Percentiles rank a stretch among this genome's conserved stretches.
Evolutionary conservation across 495 filamentous ascomycete species (phyloP).

Genomic region (Sabuloglossum arenarium): DNA sequence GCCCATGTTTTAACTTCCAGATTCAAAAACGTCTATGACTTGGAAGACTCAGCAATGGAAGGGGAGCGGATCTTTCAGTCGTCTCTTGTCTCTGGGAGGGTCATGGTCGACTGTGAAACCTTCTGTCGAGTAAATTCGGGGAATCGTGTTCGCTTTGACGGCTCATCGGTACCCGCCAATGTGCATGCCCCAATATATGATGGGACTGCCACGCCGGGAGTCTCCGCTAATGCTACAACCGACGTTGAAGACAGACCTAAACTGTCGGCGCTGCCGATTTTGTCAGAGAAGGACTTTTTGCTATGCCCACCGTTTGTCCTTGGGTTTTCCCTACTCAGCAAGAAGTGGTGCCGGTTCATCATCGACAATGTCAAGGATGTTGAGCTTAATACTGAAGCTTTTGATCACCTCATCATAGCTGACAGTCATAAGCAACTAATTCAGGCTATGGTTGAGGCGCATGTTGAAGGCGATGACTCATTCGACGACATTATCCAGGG

Average conservation of each 20-base stretch:
- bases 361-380: not conserved
- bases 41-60: not conserved
- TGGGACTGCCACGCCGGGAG: not conserved
- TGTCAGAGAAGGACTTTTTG: not conserved
- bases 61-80: not conserved
- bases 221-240: not conserved
- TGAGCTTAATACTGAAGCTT: not conserved
- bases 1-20: not conserved
- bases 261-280: not conserved
- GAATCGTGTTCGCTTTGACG: not conserved
- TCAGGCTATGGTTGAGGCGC: not conserved
- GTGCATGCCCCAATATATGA: not conserved
- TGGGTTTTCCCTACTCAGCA: not conserved
- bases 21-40: not conserved
- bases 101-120: not conserved
- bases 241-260: not conserved
- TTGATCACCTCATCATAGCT: not conserved
- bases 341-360: not conserved
- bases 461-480: not conserved
- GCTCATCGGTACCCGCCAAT: not conserved
- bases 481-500: conserved; percentile 23
- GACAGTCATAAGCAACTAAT: not conserved
- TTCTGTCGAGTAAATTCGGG: not conserved
- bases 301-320: not conserved
- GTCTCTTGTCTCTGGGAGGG: not conserved